Evolutionary conservation across 139 green algal species (phyloP).

Genomic region (Volvox reticuliferus): DNA sequence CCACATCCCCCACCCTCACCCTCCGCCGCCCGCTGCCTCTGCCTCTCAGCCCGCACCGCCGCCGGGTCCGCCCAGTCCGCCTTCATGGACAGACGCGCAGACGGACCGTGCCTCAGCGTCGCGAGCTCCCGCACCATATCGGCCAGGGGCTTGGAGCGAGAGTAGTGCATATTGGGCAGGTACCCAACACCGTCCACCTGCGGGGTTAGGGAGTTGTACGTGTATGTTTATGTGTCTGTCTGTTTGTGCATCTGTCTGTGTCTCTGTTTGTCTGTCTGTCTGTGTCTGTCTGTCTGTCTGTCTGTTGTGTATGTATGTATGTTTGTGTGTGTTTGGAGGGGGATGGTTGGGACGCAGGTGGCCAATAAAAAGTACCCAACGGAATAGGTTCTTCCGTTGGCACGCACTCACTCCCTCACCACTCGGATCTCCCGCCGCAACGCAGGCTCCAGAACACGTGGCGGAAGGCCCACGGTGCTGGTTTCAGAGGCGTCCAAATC

Average conservation of each 20-base stretch:
- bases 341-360: too few species aligned
- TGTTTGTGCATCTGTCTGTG: too few species aligned
- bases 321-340: too few species aligned
- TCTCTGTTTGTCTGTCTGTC: too few species aligned
- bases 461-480: conserved; percentile 71
- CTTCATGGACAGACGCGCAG: conserved; percentile 36
- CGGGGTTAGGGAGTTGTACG: too few species aligned
- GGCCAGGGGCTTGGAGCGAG: conserved; percentile 58
- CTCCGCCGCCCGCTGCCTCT: conserved; percentile 37
- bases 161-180: conserved; percentile 84
- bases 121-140: conserved; percentile 43
- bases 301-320: too few species aligned
- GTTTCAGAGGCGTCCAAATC: conserved; percentile 58
- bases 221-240: too few species aligned
- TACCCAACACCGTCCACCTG: conserved; percentile 89
- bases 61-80: neutral
- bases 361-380: too few species aligned
- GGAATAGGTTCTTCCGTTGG: too few species aligned
- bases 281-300: too few species aligned
- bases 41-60: conserved; percentile 41
- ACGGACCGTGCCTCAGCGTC: neutral
- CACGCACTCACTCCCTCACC: conserved; percentile 28
- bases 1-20: neutral
- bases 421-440: conserved; percentile 74
- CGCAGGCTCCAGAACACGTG: conserved; percentile 69